Base-by-base conservation (phyloP, 345 rosid species). In the Populus tremula region DNA sequence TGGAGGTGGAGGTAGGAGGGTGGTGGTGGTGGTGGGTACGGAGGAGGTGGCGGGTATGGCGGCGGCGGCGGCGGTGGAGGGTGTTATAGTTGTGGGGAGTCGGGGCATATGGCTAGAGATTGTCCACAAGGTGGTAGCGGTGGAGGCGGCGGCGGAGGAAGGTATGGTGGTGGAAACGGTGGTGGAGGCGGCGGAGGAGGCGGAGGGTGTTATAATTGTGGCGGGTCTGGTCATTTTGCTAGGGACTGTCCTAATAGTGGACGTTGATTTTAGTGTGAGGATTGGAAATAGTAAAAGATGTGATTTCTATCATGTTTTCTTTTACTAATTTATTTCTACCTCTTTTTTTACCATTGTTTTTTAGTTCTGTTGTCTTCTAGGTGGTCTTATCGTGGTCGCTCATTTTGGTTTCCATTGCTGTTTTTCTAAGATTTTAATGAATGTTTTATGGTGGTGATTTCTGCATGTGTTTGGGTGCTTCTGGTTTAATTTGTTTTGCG, bases 201-300 rank as follows among this genome's bases (percentile, higher is more conserved):
- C 0, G 85, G 88, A 0, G 82, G 76, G 83, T 94, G 98, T 70
- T 94, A 88, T 80, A 90, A 83, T 87, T 94, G 98, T 53, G 98
- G 98, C 0, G 92, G 77, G 67, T 81, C 93, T 0, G 98, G 98
- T 0, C 98, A 94, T 79, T 94, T 93, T 38, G 90, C 98, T 0
- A 80, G 98, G 83, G 98, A 94, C 20, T 94, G 98, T 67, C 90
- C 96, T 0, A 91, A 89, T 70, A 82, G 83, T 25, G 84, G 90
- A 7, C 91, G 92, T 62, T 88, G 80, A 83, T 45, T 9, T 59
- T 39, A 16, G n/a, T 13, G 21, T 17, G 9, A 17, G 4, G 7
- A 59, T 25, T 59, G 64, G 64, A n/a, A 59, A 59, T 59, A 59
- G 64, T 23, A 10, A 23, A 53, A n/a, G 25, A 33, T 16, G 74